Base-by-base conservation (phyloP, 2,329 filamentous ascomycete species). In the Sphaerulina vaccinii region DNA sequence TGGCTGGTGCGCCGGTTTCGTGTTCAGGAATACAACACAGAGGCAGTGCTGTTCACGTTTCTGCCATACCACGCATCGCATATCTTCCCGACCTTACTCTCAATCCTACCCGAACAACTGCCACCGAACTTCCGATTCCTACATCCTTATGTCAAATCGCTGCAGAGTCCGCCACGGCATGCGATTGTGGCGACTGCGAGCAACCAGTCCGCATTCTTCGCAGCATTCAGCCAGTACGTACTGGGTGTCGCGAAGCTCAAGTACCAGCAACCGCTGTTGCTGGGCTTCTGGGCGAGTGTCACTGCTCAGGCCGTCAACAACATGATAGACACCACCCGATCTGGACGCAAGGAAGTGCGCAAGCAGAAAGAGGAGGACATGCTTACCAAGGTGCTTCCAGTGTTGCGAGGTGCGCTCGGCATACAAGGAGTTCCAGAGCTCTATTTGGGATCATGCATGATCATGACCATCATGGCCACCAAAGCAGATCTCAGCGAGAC, bases 1-100 rank as follows among this genome's bases (percentile, higher is more conserved):
- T 99, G 93, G 93, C 79, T 99, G 40, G 81, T 99, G 49, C 80
- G 93, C 65, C 81, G 92, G 64, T 99, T 97, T 66, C 95, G 91
- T 62, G 84, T 95, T 45, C 93, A 99, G 68, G 89, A 97, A 70
- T 86, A 90, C 72, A 97, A 96, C 70, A 92, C 89, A 3, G 76
- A 82, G 3, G 80, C 80, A 27, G 74, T 96, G 11, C 76, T 97
- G 37, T 80, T 91, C 60, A 88, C 91, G 2, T 97, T 97, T 69
- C 78, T 99, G 4, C 93, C 93, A 1, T 97, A 96, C 71, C 91
- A 99, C 69, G 84, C 85, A 6, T 86, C 89, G 24, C 87, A 88
- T 5, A 83, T 89, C 11, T 99, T 99, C 69, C 79, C 87, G 40
- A 91, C 89, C 1, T 77, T 97, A 6, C 77, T 99, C 21, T 91